phyloP scores from a whole-genome alignment of 148 eudicot species.

The Rhododendron mucronatum region DNA sequence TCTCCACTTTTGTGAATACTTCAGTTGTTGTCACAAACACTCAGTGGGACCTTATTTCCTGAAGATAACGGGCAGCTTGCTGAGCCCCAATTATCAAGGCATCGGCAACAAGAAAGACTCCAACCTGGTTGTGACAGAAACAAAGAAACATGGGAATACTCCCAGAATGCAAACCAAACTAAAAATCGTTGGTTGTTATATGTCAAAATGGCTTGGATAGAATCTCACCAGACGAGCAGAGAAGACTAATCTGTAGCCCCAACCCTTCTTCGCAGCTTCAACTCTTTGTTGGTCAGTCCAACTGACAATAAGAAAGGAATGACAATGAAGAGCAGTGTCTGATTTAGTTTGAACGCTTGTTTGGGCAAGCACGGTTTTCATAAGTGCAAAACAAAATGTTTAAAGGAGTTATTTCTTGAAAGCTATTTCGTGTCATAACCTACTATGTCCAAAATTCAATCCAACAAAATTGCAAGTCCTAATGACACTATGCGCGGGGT shows the following conservation, averaged over 20 bases:
- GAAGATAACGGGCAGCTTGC: slow-evolving; percentile 63
- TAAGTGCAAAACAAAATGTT: not conserved
- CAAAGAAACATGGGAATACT: not conserved
- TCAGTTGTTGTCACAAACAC: not conserved
- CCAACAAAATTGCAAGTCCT: not conserved
- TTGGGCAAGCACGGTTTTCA: not conserved
- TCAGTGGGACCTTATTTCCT: slow-evolving; percentile 64
- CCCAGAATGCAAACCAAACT: not conserved
- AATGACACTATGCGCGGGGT: not conserved
- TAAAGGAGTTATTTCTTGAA: not conserved
- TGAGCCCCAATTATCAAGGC: slow-evolving; percentile 76
- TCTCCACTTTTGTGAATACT: not conserved
- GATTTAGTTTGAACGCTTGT: not conserved
- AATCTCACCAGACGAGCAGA: slow-evolving; percentile 74
- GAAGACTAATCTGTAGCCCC: slow-evolving; percentile 80
- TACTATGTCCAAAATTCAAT: not conserved
- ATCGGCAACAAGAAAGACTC: slow-evolving; percentile 68
- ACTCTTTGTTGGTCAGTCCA: slow-evolving; percentile 97
- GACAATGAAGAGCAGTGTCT: not conserved
- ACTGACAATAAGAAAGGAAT: slow-evolving; percentile 31
- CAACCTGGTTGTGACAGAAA: slow-evolving; percentile 43
- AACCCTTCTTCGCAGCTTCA: slow-evolving; percentile 77
- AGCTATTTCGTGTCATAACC: not conserved
- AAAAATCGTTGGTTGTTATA: not conserved
- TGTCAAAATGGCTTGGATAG: slow-evolving; percentile 1